Evolutionary conservation across 1,284 basidiomycete genomes (phyloP), one percentile per base, ranked within the genome.

Genomic region (Heterobasidion irregulare): DNA sequence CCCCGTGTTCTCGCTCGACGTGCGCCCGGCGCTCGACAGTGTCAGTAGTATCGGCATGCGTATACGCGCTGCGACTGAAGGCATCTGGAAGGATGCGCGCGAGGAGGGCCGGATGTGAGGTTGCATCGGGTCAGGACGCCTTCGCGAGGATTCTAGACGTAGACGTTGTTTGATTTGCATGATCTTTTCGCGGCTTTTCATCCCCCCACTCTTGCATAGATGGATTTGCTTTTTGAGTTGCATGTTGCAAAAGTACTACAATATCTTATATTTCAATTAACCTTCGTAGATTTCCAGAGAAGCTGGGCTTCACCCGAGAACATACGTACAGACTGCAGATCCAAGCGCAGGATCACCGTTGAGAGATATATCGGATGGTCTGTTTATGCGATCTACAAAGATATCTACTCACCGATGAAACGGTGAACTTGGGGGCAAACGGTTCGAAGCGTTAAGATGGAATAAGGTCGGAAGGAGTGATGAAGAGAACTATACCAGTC

Each of bases 1-100:
- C 53, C 93, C 94, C 32, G 92, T 93, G 12, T 97, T 97, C 71
- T 87, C 86, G 6, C 78, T 97, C 35, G 95, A 98, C 66, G 94
- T 97, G 8, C 83, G 93, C 16, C 93, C 93, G 0, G 93, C 93
- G 0, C 70, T 96, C 52, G 93, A 96, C 69, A 89, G 76, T 64
- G 74, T 92, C 51, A 77, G 79, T 44, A 89, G 86, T 65, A 63
- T 91, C 56, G 84, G 79, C 65, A 80, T 89, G 69, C 77, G 92
- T 19, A 79, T 93, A 53, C 67, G 75, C 7, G 84, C 83, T 16
- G 86, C 87, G 0, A 83, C 87, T 18, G 81, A 86, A 63, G 87
- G 90, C 2, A 36, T 50, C 13, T 50, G 48, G 48, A 32, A 50
- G 8, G 18, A 32, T 15, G 47, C 33, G 2, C n/a, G 46, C 10